Conservation (phyloP, 2,329 filamentous ascomycete species). For the Chrysoporthe deuterocubensis region DNA sequence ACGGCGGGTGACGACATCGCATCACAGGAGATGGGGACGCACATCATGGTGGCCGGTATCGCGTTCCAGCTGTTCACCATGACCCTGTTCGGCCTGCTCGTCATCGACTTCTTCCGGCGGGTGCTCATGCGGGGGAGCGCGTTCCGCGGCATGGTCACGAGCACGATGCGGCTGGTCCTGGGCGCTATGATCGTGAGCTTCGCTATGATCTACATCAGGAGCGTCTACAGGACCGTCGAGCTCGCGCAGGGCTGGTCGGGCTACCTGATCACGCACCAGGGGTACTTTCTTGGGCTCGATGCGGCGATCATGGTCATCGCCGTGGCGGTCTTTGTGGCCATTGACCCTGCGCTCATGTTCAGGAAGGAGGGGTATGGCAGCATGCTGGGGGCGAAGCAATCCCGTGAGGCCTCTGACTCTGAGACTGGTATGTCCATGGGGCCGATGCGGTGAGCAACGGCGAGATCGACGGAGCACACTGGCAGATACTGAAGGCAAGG, state of each 20-base stretch:
- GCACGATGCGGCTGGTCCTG: constrained; percentile 34
- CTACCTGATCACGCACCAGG: constrained; percentile 53
- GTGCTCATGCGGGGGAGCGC: constrained; percentile 32
- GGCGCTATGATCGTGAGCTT: constrained; percentile 47
- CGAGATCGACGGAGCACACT: background rate
- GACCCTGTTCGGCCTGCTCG: constrained; percentile 47
- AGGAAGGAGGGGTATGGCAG: background rate
- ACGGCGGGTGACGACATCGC: constrained; percentile 41
- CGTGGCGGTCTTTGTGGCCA: constrained; percentile 47
- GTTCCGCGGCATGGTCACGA: constrained; percentile 38
- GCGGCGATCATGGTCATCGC: constrained; percentile 52
- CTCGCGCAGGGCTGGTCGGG: constrained; percentile 54
- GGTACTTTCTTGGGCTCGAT: constrained; percentile 54
- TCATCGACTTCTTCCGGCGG: constrained; percentile 44
- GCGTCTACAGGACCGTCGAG: constrained; percentile 55
- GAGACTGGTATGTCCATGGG: constrained; percentile 15
- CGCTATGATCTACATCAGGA: constrained; percentile 50
- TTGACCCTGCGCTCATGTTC: constrained; percentile 43
- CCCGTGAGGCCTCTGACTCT: constrained; percentile 14
- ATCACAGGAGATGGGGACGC: constrained; percentile 40
- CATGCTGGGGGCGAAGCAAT: background rate
- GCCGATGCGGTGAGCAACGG: background rate
- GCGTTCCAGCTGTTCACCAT: constrained; percentile 55
- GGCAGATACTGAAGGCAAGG: background rate
- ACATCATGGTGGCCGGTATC: constrained; percentile 55